Base-by-base conservation (phyloP, 306 rosid genomes). In the Styphnolobium japonicum region DNA sequence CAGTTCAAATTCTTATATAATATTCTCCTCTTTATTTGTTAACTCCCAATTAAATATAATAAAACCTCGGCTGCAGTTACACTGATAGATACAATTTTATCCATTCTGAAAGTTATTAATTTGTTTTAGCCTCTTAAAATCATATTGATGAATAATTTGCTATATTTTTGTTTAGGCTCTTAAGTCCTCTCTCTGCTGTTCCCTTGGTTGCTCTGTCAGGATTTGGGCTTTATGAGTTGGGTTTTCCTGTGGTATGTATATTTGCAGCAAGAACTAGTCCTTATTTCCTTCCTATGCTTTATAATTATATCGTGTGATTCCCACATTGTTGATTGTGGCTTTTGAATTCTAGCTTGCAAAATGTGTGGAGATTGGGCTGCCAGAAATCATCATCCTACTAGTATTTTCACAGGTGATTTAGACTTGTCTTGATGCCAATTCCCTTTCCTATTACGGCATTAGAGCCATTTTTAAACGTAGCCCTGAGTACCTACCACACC, bases 301-400 rank as follows among this genome's bases (percentile, higher is more conserved):
- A 37, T 27, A 52, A 72, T 37, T 40, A 9, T 27, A 51, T 51
- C 46, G 12, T 64, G 31, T 62, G 36, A 14, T 18, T 23, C 23
- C 42, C 46, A 46, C 16, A 33, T 48, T 43, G 42, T 34, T 75
- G 18, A 69, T 56, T 34, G 4, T 62, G 45, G 8, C 37, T 64
- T 70, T 63, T 60, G 73, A 23, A 76, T 45, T 85, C 34, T 79
- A 90, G 95, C 82, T 90, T 65, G 86, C 92, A 16, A 90, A 87
- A 80, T 90, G 95, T 55, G 86, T 90, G 42, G 95, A 90, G 91
- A 90, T 90, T 72, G 95, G 95, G 31, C 82, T 90, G 72, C 95
- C 95, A 11, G 91, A 88, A 80, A 86, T 90, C 76, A 66, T 90
- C 73, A 31, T 90, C 21, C 86, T 90, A 4, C 81, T 90, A 45